Evolutionary conservation across 2,329 filamentous ascomycete genomes (phyloP), one percentile per base, ranked within the genome.

Genomic region (Phaeosphaeria sp.): DNA sequence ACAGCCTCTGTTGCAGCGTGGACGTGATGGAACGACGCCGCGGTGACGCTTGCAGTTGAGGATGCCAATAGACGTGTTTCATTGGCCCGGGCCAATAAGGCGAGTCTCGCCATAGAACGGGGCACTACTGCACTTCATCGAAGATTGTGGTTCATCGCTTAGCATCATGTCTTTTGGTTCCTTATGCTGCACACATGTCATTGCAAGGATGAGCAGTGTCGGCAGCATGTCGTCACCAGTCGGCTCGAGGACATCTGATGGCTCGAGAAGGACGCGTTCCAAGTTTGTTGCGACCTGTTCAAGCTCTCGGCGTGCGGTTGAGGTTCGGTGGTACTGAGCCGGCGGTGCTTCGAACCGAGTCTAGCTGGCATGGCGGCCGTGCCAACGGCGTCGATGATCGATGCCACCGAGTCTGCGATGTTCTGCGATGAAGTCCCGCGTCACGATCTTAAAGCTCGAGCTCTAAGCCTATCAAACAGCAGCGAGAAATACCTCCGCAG

Each of bases 371-470:
- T 54, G 44, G 18, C 51, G 15, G 18, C 39, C 39, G 25, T 33
- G 39, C 56, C 63, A 63, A 64, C 66, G 51, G 51, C 50, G 50
- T n/a, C n/a, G n/a, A n/a, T n/a, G n/a, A n/a, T 54, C 54, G 50
- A 30, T 36, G 6, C 30, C 30, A 13, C 59, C 55, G 55, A 59
- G 54, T 60, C 41, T 56, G 60, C 65, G 65, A 53, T 53, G 23
- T 44, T 48, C 52, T 54, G 52, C 36, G 36, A 49, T 44, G 46
- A 54, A 48, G 52, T 41, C 52, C 52, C 21, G 33, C 55, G 51
- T 50, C 55, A 54, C 46, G 41, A 18, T 22, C 43, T 9, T 11
- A 6, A 20, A 15, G 44, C 21, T 17, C 51, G n/a, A 30, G 22
- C 43, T 23, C 33, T 6, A 6, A 13, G n/a, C 44, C 44, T 36